Conservation (phyloP, 805 yeast species). For the Candida pseudofarinosa region DNA sequence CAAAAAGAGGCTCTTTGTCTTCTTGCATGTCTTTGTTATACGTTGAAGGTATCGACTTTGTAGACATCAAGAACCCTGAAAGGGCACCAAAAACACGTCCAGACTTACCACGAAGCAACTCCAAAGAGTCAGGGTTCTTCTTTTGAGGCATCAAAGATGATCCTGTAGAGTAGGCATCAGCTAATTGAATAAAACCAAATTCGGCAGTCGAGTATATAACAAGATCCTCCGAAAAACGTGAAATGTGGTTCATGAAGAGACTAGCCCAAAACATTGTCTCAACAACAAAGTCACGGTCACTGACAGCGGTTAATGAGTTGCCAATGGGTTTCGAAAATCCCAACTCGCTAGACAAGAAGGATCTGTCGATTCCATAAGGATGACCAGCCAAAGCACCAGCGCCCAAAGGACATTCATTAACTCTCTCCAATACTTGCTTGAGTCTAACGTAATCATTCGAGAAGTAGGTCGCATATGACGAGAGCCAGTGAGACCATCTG, state of each 20-base stretch:
- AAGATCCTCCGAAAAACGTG: conserved; percentile 91
- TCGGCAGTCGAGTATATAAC: conserved; percentile 96
- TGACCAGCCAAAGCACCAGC: conserved; percentile 99
- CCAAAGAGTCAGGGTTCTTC: conserved; percentile 96
- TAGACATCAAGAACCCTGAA: conserved; percentile 93
- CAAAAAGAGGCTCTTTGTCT: conserved; percentile 98
- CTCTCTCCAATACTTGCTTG: conserved; percentile 72
- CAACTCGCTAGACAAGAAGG: conserved; percentile 72
- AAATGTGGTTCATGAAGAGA: conserved; percentile 90
- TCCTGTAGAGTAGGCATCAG: conserved; percentile 98
- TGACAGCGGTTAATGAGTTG: conserved; percentile 92
- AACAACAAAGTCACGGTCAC: conserved; percentile 96
- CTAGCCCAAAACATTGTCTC: conserved; percentile 96
- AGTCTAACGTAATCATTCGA: conserved; percentile 86
- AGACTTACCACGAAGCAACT: conserved; percentile 91
- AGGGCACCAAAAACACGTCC: conserved; percentile 96
- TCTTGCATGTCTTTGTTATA: conserved; percentile 99
- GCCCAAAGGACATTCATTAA: conserved; percentile 89
- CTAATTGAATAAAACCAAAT: conserved; percentile 87
- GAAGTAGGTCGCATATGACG: conserved; percentile 91
- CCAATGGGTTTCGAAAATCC: conserved; percentile 88
- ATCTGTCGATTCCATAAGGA: conserved; percentile 98
- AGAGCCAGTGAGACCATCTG: conserved; percentile 97
- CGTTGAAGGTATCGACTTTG: conserved; percentile 96
- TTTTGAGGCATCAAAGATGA: conserved; percentile 98